Evolutionary conservation across 1,284 basidiomycete species (phyloP).

Genomic region (Ustilago tritici): DNA sequence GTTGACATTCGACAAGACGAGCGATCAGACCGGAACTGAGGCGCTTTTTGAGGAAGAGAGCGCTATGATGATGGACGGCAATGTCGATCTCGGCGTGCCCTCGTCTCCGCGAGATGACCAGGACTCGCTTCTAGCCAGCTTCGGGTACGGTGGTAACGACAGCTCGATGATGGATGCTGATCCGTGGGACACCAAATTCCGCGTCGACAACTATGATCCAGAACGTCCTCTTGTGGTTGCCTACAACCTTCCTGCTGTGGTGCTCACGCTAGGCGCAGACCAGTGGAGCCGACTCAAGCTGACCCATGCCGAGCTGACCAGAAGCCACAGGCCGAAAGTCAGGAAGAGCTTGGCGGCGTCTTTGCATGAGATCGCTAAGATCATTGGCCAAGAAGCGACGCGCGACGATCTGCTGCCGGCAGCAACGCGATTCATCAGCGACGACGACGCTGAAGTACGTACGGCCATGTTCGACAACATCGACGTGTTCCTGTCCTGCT

Average conservation of each 20-base stretch:
- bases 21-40: conserved; percentile 44
- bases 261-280: conserved; percentile 80
- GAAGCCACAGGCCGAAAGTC: conserved; percentile 75
- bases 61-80: conserved; percentile 38
- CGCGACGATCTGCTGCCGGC: conserved; percentile 77
- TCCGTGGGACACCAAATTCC: conserved; percentile 50
- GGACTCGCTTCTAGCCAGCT: conserved; percentile 47
- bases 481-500: conserved; percentile 72
- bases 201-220: conserved; percentile 71
- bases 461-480: conserved; percentile 72
- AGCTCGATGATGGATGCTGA: conserved; percentile 40
- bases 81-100: conserved; percentile 21
- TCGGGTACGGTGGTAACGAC: conserved; percentile 47
- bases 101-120: conserved; percentile 26
- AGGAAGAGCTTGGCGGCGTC: conserved; percentile 85
- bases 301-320: conserved; percentile 77
- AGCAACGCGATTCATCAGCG: conserved; percentile 74
- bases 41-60: conserved; percentile 45
- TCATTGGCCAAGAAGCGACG: conserved; percentile 81
- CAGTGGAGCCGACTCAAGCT: conserved; percentile 84
- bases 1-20: conserved; percentile 49
- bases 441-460: conserved; percentile 77
- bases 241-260: conserved; percentile 94
- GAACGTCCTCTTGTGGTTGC: conserved; percentile 87
- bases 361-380: conserved; percentile 87